phyloP scores from a whole-genome alignment of 1,284 basidiomycete genomes.

The Mycosarcoma mackinlayi region DNA sequence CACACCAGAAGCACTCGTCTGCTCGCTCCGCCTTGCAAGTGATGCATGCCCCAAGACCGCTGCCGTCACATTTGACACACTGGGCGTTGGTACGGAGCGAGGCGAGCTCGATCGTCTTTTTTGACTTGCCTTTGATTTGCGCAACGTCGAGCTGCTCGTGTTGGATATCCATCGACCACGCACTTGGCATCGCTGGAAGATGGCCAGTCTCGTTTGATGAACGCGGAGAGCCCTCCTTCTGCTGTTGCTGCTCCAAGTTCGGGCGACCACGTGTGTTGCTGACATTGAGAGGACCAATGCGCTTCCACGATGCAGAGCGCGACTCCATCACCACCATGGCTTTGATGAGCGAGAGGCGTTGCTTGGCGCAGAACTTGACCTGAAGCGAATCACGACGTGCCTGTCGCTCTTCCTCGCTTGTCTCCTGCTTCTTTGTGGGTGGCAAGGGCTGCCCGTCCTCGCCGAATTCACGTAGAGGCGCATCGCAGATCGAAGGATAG shows the following conservation, averaged over 20 bases:
- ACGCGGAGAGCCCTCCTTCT: slow-evolving; percentile 1
- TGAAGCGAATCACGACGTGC: slow-evolving; percentile 42
- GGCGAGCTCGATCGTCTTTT: slow-evolving; percentile 53
- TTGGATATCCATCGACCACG: slow-evolving; percentile 52
- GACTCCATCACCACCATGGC: slow-evolving; percentile 59
- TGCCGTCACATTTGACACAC: slow-evolving; percentile 48
- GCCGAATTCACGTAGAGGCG: slow-evolving; percentile 42
- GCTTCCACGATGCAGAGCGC: slow-evolving; percentile 40
- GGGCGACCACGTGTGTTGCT: slow-evolving; percentile 4
- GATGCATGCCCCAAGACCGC: slow-evolving; percentile 29
- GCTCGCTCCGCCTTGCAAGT: slow-evolving; percentile 50
- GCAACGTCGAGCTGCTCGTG: slow-evolving; percentile 50
- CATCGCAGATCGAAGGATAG: slow-evolving; percentile 46
- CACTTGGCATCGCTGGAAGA: slow-evolving; percentile 50
- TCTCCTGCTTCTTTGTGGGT: slow-evolving; percentile 57
- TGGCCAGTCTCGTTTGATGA: neutral
- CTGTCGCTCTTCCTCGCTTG: slow-evolving; percentile 46
- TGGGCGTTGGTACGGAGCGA: slow-evolving; percentile 42
- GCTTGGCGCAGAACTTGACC: slow-evolving; percentile 41
- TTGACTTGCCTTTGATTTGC: slow-evolving; percentile 47
- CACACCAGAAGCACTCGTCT: slow-evolving; percentile 62
- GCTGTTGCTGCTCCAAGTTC: neutral
- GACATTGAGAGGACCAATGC: slow-evolving; percentile 29
- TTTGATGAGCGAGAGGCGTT: slow-evolving; percentile 55
- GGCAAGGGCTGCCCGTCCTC: slow-evolving; percentile 52